These are phyloP conservation scores for Phanerochaete carnosa DNA, from an alignment of 768 basidiomycete genomes.

Conservation along the genomic window DNA sequence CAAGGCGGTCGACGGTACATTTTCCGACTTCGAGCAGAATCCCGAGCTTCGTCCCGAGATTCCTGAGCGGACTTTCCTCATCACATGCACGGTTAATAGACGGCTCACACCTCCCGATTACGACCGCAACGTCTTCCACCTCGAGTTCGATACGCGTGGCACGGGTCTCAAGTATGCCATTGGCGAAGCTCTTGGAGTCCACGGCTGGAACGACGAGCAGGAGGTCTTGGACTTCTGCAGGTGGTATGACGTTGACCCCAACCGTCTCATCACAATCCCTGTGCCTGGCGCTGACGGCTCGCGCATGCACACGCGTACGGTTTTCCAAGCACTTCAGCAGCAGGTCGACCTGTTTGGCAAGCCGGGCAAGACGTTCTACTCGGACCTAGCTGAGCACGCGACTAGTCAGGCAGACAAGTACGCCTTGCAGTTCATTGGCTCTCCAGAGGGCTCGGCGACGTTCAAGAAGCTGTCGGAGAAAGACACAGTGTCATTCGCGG, in stretches of 20 bases:
- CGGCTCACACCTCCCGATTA: conserved; percentile 94
- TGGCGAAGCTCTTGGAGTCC: conserved; percentile 94
- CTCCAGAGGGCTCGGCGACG: conserved; percentile 84
- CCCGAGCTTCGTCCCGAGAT: conserved; percentile 82
- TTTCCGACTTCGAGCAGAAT: conserved; percentile 47
- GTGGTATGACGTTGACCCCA: conserved; percentile 88
- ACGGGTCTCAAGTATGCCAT: conserved; percentile 95
- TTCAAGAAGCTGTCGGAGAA: conserved; percentile 97
- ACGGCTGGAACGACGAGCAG: conserved; percentile 93
- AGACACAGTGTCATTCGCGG: conserved; percentile 92
- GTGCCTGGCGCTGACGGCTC: conserved; percentile 55
- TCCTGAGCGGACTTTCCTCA: conserved; percentile 86
- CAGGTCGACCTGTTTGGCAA: conserved; percentile 95
- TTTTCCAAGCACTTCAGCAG: conserved; percentile 93
- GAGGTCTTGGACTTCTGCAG: conserved; percentile 87
- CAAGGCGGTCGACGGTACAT: conserved; percentile 36
- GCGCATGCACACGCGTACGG: conserved; percentile 86
- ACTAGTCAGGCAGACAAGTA: conserved; percentile 65
- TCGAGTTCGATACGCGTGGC: conserved; percentile 89
- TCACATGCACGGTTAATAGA: conserved; percentile 91
- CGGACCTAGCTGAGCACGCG: conserved; percentile 78
- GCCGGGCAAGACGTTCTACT: conserved; percentile 94
- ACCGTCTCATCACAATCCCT: conserved; percentile 79
- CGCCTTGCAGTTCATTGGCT: conserved; percentile 87
- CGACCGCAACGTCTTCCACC: conserved; percentile 98